Conservation (phyloP, 225 moss, liverwort and hornwort species). For the Lunularia cruciata region DNA sequence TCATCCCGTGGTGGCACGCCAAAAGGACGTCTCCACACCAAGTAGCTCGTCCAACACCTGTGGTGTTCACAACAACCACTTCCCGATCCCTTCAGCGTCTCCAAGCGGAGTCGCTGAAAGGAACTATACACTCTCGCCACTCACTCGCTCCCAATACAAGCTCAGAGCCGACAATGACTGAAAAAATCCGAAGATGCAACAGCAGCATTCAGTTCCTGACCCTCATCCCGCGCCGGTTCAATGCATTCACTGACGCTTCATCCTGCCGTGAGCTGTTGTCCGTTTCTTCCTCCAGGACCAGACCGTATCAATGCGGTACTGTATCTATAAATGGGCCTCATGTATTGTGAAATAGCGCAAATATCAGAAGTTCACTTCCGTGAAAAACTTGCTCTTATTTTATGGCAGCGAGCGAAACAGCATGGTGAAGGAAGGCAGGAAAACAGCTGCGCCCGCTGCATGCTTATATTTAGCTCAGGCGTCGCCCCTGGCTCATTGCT, state of each 20-base stretch:
- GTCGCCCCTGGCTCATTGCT: not conserved
- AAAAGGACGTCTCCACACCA: too few relatives aligned
- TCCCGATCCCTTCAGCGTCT: too few relatives aligned
- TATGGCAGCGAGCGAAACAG: not conserved
- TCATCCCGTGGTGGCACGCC: too few relatives aligned
- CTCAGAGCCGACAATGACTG: not conserved
- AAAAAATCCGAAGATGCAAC: not conserved
- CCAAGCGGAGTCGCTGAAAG: too few relatives aligned
- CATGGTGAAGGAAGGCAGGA: not conserved
- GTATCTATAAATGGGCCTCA: too few relatives aligned
- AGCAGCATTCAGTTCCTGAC: not conserved
- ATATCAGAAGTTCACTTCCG: too few relatives aligned
- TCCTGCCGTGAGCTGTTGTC: not conserved
- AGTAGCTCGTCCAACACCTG: too few relatives aligned
- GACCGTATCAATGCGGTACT: not conserved
- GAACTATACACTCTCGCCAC: too few relatives aligned
- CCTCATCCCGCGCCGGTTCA: slow-evolving; percentile 6
- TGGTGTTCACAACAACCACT: not conserved
- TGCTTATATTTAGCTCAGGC: slow-evolving; percentile 10
- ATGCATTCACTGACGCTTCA: not conserved
- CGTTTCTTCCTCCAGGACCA: not conserved
- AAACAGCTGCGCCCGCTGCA: not conserved
- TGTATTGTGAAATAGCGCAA: too few relatives aligned
- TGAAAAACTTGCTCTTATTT: too few relatives aligned
- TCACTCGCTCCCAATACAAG: too few relatives aligned